These are phyloP conservation scores for Cruciata laevipes DNA, from an alignment of 257 asterid genomes.

Conservation along the genomic window DNA sequence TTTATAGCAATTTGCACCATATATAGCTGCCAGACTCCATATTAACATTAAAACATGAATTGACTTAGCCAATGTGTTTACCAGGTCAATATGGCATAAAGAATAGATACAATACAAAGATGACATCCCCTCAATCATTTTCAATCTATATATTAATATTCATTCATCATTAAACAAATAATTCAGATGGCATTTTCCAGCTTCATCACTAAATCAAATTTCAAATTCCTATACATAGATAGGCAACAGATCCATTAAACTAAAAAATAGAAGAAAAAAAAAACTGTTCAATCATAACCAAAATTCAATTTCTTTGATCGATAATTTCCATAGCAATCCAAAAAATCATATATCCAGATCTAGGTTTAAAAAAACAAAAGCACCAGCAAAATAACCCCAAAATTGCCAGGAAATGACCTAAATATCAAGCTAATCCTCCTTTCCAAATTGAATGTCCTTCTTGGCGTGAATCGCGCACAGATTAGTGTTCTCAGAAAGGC, in stretches of 20 bases:
- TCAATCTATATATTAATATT: neutral
- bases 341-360: no score
- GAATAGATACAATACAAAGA: neutral
- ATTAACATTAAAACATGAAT: neutral
- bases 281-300: neutral
- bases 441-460: neutral
- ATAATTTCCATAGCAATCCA: neutral
- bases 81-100: neutral
- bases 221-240: neutral
- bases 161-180: neutral
- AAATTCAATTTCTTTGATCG: neutral
- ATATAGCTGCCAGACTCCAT: neutral
- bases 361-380: neutral
- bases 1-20: neutral
- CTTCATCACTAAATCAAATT: neutral
- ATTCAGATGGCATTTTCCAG: no score
- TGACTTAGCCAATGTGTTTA: neutral
- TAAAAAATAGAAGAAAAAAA: neutral
- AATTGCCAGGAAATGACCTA: neutral
- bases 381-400: neutral
- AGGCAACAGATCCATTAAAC: neutral
- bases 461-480: neutral
- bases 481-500: neutral
- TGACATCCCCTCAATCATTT: neutral
- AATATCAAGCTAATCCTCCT: neutral